Percentiles rank a stretch among this genome's conserved stretches.
Conservation (phyloP, 1,284 basidiomycete species). For the Cystobasidium pallidum region DNA sequence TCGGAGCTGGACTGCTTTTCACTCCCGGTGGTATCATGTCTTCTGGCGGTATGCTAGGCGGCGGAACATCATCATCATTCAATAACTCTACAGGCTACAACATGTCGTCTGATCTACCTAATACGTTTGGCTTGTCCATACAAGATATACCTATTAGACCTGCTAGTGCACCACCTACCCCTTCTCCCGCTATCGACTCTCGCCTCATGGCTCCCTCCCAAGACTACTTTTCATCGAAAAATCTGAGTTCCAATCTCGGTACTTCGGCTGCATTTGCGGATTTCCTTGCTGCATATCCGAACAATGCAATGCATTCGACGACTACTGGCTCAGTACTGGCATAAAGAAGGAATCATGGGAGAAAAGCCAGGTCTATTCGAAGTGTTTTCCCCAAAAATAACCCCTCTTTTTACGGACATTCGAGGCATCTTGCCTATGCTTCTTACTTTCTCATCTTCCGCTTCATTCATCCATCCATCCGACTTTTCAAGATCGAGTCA, state of each 20-base stretch:
- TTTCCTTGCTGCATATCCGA: slow-evolving; percentile 21
- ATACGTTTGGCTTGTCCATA: slow-evolving; percentile 37
- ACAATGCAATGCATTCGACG: slow-evolving; percentile 12
- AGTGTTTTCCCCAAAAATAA: too few relatives aligned
- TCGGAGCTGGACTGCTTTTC: slow-evolving; percentile 34
- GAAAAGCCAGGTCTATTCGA: too few relatives aligned
- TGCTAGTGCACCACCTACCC: slow-evolving; percentile 38
- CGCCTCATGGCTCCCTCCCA: slow-evolving; percentile 8
- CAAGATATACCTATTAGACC: slow-evolving; percentile 40
- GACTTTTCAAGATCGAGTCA: background rate
- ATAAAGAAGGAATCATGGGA: background rate
- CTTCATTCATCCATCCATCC: background rate
- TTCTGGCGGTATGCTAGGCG: slow-evolving; percentile 20
- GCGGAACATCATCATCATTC: background rate
- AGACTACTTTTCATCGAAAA: slow-evolving; percentile 43
- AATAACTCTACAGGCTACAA: slow-evolving; percentile 10
- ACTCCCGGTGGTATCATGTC: slow-evolving; percentile 33
- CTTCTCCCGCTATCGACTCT: slow-evolving; percentile 35
- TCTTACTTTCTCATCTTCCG: background rate
- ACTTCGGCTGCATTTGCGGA: slow-evolving; percentile 32
- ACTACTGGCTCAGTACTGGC: slow-evolving; percentile 24
- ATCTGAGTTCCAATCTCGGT: background rate
- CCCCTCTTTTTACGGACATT: background rate
- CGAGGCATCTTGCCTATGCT: background rate
- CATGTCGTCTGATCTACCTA: slow-evolving; percentile 21